phyloP scores from a whole-genome alignment of 2,329 filamentous ascomycete species.

The Blastomyces percursus region DNA sequence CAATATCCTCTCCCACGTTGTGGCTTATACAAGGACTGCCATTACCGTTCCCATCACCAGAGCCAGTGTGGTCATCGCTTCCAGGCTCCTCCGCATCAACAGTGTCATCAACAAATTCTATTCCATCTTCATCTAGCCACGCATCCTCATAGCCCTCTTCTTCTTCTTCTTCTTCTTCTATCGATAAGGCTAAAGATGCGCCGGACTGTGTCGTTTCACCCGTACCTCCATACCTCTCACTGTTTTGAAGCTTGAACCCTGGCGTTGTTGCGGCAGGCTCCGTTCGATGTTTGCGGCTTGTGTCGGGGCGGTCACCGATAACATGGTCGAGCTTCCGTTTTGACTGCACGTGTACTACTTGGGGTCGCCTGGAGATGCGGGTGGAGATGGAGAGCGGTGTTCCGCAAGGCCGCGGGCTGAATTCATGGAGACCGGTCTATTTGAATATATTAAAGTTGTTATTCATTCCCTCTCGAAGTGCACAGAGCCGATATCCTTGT shows the following conservation, averaged over 20 bases:
- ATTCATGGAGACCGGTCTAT: constrained; percentile 5
- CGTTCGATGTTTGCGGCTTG: not conserved
- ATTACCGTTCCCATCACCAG: constrained; percentile 15
- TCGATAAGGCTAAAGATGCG: not conserved
- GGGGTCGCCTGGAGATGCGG: constrained; percentile 13
- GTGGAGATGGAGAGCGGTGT: constrained; percentile 3
- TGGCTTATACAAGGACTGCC: not conserved
- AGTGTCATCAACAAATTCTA: not conserved
- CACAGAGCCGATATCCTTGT: not conserved
- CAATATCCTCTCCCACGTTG: not conserved
- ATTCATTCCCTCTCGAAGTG: not conserved
- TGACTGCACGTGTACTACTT: constrained; percentile 7
- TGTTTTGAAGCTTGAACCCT: not conserved
- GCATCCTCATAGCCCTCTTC: not conserved
- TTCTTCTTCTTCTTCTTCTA: constrained; percentile 7
- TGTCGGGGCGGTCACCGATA: constrained; percentile 36
- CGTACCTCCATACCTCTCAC: not conserved
- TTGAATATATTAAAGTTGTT: not conserved
- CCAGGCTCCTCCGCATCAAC: constrained; percentile 10
- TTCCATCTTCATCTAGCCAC: not conserved
- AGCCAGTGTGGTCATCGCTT: constrained; percentile 23
- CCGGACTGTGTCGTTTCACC: not conserved
- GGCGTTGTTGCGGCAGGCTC: not conserved
- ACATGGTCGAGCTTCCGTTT: constrained; percentile 38
- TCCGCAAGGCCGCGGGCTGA: constrained; percentile 6